These are phyloP conservation scores for Phialophora tarda DNA, from an alignment of 2,329 filamentous ascomycete species.

Conservation along the genomic window DNA sequence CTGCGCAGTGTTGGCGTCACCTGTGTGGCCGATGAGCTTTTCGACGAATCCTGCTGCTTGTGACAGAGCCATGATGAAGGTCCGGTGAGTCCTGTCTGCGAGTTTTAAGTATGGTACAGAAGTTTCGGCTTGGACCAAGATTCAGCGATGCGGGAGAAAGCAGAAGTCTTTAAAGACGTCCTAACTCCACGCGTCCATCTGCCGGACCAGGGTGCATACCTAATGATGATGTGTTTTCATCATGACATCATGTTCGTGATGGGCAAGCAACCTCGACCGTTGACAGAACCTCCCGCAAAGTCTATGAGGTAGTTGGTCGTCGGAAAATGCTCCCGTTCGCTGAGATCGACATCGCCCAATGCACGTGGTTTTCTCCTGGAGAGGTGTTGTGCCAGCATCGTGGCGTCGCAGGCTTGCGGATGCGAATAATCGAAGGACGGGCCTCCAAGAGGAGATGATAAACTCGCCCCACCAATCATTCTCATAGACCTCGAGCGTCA, in stretches of 20 bases:
- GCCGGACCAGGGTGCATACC: neutral
- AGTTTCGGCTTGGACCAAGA: neutral
- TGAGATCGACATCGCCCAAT: neutral
- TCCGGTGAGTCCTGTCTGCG: neutral
- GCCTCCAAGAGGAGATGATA: neutral
- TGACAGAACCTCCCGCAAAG: neutral
- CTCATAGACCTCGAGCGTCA: neutral
- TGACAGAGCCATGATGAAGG: constrained; percentile 59
- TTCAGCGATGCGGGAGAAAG: neutral
- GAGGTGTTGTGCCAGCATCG: neutral
- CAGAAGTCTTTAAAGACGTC: neutral
- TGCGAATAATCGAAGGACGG: neutral
- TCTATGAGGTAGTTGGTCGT: constrained; percentile 14
- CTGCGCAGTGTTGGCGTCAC: constrained; percentile 69
- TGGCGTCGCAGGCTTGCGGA: neutral
- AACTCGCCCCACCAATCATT: neutral
- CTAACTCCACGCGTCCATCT: constrained; percentile 10
- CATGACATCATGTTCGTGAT: constrained; percentile 33
- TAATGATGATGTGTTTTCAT: constrained; percentile 30
- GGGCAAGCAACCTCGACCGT: neutral
- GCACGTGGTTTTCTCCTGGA: neutral
- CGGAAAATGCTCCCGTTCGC: constrained; percentile 1
- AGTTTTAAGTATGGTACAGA: neutral
- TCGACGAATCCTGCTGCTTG: constrained; percentile 73
- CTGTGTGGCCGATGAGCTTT: constrained; percentile 69